A percentile compares a stretch with the other conserved stretches of the same genome.
phyloP scores from a whole-genome alignment of 2,329 filamentous ascomycete species.

The Harringtonia aguacate region DNA sequence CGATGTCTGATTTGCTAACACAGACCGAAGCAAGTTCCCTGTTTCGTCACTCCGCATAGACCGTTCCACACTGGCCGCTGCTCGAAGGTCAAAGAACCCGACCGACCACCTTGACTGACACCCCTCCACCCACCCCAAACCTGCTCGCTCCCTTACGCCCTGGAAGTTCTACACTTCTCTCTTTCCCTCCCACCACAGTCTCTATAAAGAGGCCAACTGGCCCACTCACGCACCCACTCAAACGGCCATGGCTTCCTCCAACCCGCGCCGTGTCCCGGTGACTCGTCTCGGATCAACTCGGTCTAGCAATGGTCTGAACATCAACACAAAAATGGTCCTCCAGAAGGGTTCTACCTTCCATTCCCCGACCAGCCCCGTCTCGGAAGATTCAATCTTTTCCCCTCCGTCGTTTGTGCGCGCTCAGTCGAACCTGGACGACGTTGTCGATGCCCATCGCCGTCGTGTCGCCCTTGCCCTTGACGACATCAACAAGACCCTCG shows the following conservation, averaged over 20 bases:
- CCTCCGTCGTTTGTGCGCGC: slow-evolving; percentile 52
- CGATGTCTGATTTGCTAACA: too few relatives aligned
- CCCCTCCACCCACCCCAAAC: too few relatives aligned
- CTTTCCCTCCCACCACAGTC: not conserved
- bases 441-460: slow-evolving; percentile 57
- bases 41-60: too few relatives aligned
- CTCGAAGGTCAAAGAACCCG: too few relatives aligned
- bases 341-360: slow-evolving; percentile 62
- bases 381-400: slow-evolving; percentile 25
- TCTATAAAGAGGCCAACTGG: not conserved
- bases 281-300: slow-evolving; percentile 28
- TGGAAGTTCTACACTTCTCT: too few relatives aligned
- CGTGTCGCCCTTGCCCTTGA: slow-evolving; percentile 57
- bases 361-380: slow-evolving; percentile 33
- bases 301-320: slow-evolving; percentile 28
- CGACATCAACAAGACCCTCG: slow-evolving; percentile 47
- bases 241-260: slow-evolving; percentile 16
- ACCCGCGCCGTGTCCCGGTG: slow-evolving; percentile 30
- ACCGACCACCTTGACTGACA: too few relatives aligned
- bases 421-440: slow-evolving; percentile 60
- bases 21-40: too few relatives aligned
- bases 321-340: slow-evolving; percentile 49
- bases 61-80: too few relatives aligned
- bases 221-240: not conserved
- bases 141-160: too few relatives aligned